These are phyloP conservation scores for Daphne laureola DNA, from an alignment of 441 rosid species.

Conservation along the genomic window DNA sequence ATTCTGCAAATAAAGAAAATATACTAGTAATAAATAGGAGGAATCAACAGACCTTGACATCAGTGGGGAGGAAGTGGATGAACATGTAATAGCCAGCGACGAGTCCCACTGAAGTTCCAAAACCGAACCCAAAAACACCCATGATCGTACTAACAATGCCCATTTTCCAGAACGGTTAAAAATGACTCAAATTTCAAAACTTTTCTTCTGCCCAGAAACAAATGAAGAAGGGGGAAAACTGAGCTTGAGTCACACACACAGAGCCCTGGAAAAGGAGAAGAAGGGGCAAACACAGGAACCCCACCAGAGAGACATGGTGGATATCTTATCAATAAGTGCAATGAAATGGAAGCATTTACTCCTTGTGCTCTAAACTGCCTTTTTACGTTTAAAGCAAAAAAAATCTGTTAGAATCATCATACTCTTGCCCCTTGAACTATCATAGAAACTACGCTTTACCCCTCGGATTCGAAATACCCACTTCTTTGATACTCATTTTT, in stretches of 20 bases:
- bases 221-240: not conserved
- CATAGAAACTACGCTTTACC: too few species aligned
- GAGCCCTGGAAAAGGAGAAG: not conserved
- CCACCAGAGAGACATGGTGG: not conserved
- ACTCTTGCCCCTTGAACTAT: too few species aligned
- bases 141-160: constrained; percentile 46
- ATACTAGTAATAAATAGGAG: too few species aligned
- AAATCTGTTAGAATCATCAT: not conserved
- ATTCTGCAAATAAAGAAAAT: too few species aligned
- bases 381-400: constrained; percentile 15
- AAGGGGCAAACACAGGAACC: not conserved
- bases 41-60: constrained; percentile 37
- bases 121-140: constrained; percentile 46
- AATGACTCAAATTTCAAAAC: not conserved
- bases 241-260: not conserved
- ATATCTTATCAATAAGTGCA: constrained; percentile 10
- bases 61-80: constrained; percentile 38
- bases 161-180: constrained; percentile 26
- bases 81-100: constrained; percentile 52
- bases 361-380: constrained; percentile 10
- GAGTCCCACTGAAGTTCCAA: constrained; percentile 53
- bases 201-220: constrained; percentile 3
- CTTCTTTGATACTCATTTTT: too few species aligned
- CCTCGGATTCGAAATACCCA: too few species aligned
- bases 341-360: constrained; percentile 25